A percentile compares a stretch with the other conserved stretches of the same genome.
phyloP scores from a whole-genome alignment of 768 basidiomycete species.

The Pleurotus sapidus region DNA sequence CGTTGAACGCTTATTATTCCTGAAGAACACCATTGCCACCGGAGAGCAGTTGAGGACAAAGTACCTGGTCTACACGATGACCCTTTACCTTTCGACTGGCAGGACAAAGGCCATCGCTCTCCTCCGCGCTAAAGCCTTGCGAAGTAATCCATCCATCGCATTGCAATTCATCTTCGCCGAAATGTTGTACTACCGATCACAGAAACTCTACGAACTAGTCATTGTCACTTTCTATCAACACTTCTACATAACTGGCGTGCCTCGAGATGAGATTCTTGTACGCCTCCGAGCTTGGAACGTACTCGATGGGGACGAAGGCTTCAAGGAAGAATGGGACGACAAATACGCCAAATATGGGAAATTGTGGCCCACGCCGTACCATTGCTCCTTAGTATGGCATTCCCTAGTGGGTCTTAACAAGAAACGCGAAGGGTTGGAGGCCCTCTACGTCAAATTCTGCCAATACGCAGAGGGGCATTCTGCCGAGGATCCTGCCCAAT shows the following conservation, averaged over 20 bases:
- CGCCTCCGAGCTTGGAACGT: conserved; percentile 6
- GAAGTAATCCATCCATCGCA: conserved; percentile 1
- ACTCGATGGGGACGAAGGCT: conserved; percentile 9
- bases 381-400: conserved; percentile 38
- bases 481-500: conserved; percentile 4
- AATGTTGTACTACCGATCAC: conserved; percentile 37
- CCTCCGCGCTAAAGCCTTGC: conserved; percentile 29
- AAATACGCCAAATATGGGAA: conserved; percentile 17
- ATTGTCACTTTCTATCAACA: conserved; percentile 45
- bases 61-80: conserved; percentile 29
- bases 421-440: conserved; percentile 19
- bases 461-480: conserved; percentile 13
- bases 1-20: conserved; percentile 17
- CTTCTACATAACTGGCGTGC: conserved; percentile 54
- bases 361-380: conserved; percentile 29
- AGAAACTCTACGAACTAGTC: conserved; percentile 25
- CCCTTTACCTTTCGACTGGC: conserved; percentile 29
- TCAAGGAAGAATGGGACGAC: conserved; percentile 2
- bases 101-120: conserved; percentile 28
- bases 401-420: conserved; percentile 25
- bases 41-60: conserved; percentile 5
- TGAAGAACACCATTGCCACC: conserved; percentile 20
- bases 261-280: conserved; percentile 30
- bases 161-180: conserved; percentile 31
- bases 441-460: conserved; percentile 46